Base-by-base conservation (phyloP, 1,284 basidiomycete species). In the Megacollybia platyphylla region DNA sequence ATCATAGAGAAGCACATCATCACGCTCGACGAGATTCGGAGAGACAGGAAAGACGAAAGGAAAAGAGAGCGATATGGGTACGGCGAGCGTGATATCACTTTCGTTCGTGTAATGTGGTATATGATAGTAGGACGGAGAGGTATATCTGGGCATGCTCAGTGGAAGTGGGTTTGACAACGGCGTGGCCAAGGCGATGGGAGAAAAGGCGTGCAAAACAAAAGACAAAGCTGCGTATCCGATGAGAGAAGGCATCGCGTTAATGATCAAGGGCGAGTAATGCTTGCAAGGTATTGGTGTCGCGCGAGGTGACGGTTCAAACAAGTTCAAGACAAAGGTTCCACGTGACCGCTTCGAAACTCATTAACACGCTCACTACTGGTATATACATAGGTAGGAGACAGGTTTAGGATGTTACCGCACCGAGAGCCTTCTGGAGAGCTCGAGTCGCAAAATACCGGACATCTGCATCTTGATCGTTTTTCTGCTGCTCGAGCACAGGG, bases 381-480 rank as follows among this genome's bases (percentile, higher is more conserved):
- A 24, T 24, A 24, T 24, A 24, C 20, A 24, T 24, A 4, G 31
- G 31, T 34, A 34, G 10, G 31, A 34, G 28, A 15, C 20, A 4
- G 5, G 27, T 5, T 15, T 9, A n/a, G 9, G 15, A 1, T 15
- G 15, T 5, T 40, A 40, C 20, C 28, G 15, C 26, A 27, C 42
- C 43, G 27, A 55, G 42, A 31, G 67, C 63, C 51, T 77, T 82
- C 61, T 84, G 79, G 39, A 84, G 62, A 43, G 84, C 85, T 42
- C 79, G 74, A 28, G 69, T 64, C 6, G 86, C 79, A 60, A 86
- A 88, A 61, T 82, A 97, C 54, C 91, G 77, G 44, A 99, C 96
- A 65, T 99, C 96, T 8, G 93, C 91, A 62, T 99, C 96, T 41
- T 70, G 63, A 59, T 99, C 96, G 52, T 82, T 83, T 67, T 88